Conservation (phyloP, 2,329 filamentous ascomycete species). For the Clonostachys rhizophaga region DNA sequence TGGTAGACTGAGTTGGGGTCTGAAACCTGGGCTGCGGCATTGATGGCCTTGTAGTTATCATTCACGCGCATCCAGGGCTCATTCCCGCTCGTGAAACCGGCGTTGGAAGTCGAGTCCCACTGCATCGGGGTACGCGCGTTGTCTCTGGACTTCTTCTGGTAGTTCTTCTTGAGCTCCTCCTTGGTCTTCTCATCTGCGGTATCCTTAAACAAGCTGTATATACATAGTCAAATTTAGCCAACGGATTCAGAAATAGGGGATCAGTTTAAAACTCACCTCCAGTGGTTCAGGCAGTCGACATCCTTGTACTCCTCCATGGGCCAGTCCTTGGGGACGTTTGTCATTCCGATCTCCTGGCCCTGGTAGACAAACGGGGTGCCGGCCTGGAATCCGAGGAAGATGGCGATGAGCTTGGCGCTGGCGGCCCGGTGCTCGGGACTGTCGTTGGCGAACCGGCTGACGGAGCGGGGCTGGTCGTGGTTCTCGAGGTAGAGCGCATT, state of each 20-base stretch:
- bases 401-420: constrained; percentile 56
- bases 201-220: constrained; percentile 26
- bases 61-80: constrained; percentile 70
- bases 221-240: background rate
- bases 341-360: constrained; percentile 65
- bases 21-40: constrained; percentile 49
- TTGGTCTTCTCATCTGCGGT: constrained; percentile 29
- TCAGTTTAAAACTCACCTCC: constrained; percentile 23
- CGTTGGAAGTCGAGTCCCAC: constrained; percentile 57
- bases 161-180: constrained; percentile 29
- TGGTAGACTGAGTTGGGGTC: constrained; percentile 47
- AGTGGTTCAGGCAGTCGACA: constrained; percentile 52
- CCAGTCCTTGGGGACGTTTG: constrained; percentile 58
- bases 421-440: constrained; percentile 39
- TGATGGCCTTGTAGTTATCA: constrained; percentile 56
- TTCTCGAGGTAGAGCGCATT: constrained; percentile 63
- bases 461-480: constrained; percentile 59
- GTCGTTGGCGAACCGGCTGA: constrained; percentile 49
- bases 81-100: constrained; percentile 55
- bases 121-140: constrained; percentile 70
- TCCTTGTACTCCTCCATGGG: constrained; percentile 64
- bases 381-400: constrained; percentile 50
- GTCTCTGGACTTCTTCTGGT: constrained; percentile 59
- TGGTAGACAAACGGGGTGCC: constrained; percentile 67
- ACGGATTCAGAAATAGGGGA: background rate